These are phyloP conservation scores for Leptographium radiaticola DNA, from an alignment of 2,329 filamentous ascomycete genomes.

Conservation along the genomic window DNA sequence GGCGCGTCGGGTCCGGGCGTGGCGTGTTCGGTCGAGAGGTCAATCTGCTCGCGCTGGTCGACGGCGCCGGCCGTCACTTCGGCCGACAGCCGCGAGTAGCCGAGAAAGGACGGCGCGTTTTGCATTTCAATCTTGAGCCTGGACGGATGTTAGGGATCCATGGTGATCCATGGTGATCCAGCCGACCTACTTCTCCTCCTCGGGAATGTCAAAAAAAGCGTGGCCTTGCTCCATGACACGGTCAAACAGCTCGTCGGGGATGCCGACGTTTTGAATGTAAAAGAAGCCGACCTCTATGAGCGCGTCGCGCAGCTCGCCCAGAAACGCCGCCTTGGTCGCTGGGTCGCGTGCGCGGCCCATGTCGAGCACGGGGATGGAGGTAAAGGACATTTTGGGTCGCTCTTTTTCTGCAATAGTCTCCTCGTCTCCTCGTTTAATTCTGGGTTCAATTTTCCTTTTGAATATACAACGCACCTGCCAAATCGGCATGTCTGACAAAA, in stretches of 20 bases:
- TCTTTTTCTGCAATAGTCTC: not conserved
- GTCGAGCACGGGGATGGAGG: slow-evolving; percentile 64
- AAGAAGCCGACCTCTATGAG: slow-evolving; percentile 80
- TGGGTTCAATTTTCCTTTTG: not conserved
- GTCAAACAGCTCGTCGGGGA: slow-evolving; percentile 50
- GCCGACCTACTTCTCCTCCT: slow-evolving; percentile 52
- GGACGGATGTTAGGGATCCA: not conserved
- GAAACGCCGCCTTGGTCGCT: slow-evolving; percentile 57
- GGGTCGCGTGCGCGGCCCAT: slow-evolving; percentile 51
- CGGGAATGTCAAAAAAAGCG: slow-evolving; percentile 63
- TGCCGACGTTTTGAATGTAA: slow-evolving; percentile 70
- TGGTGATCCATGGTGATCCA: too few relatives aligned
- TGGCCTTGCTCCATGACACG: slow-evolving; percentile 55
- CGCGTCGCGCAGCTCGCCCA: slow-evolving; percentile 57
- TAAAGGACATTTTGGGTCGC: slow-evolving; percentile 50
- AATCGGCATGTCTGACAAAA: not conserved
- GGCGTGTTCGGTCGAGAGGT: slow-evolving; percentile 68
- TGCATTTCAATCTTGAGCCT: slow-evolving; percentile 60
- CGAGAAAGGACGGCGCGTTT: slow-evolving; percentile 58
- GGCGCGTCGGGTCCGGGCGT: slow-evolving; percentile 50
- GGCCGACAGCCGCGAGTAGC: slow-evolving; percentile 52
- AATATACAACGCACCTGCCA: not conserved
- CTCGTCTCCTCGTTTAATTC: not conserved
- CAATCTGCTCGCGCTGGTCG: slow-evolving; percentile 78
- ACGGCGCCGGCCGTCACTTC: slow-evolving; percentile 60